Evolutionary conservation across 2,329 filamentous ascomycete genomes (phyloP).

Genomic region (Parascedosporium putredinis): DNA sequence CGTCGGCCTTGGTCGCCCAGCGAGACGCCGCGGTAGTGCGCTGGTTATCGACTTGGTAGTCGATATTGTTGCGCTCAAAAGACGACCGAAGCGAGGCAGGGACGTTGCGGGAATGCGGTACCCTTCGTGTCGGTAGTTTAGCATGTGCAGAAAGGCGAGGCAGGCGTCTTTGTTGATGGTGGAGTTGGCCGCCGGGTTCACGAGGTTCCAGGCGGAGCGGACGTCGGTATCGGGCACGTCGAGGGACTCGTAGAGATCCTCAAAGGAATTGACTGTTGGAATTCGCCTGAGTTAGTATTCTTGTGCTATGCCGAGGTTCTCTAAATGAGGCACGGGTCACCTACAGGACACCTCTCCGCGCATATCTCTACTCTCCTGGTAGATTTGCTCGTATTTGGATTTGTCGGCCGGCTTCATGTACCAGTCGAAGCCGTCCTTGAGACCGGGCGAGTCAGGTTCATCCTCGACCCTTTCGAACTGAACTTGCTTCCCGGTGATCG

Average conservation of each 20-base stretch:
- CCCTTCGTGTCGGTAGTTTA: slow-evolving; percentile 91
- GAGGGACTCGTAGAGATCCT: slow-evolving; percentile 75
- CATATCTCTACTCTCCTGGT: slow-evolving; percentile 79
- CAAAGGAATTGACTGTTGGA: slow-evolving; percentile 68
- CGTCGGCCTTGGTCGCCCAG: slow-evolving; percentile 71
- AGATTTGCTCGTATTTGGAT: slow-evolving; percentile 93
- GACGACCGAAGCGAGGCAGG: slow-evolving; percentile 82
- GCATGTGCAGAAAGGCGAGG: slow-evolving; percentile 90
- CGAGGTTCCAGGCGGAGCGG: slow-evolving; percentile 89
- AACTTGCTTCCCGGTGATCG: slow-evolving; percentile 66
- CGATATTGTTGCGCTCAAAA: slow-evolving; percentile 93
- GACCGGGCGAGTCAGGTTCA: slow-evolving; percentile 68
- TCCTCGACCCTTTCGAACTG: slow-evolving; percentile 80
- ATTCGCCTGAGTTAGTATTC: too few relatives aligned
- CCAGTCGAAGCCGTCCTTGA: slow-evolving; percentile 98
- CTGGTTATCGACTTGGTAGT: slow-evolving; percentile 82
- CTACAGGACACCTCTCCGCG: slow-evolving; percentile 73
- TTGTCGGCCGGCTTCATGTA: slow-evolving; percentile 94
- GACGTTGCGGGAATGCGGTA: slow-evolving; percentile 83
- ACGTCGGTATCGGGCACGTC: slow-evolving; percentile 69
- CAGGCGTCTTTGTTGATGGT: slow-evolving; percentile 91
- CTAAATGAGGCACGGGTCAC: not conserved
- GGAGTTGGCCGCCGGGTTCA: slow-evolving; percentile 77
- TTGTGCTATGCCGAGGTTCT: too few relatives aligned
- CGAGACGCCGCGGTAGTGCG: slow-evolving; percentile 53